Percentiles rank a stretch among this genome's conserved stretches.
Evolutionary conservation across 768 basidiomycete genomes (phyloP).

Genomic region (Suillus tomentosus): DNA sequence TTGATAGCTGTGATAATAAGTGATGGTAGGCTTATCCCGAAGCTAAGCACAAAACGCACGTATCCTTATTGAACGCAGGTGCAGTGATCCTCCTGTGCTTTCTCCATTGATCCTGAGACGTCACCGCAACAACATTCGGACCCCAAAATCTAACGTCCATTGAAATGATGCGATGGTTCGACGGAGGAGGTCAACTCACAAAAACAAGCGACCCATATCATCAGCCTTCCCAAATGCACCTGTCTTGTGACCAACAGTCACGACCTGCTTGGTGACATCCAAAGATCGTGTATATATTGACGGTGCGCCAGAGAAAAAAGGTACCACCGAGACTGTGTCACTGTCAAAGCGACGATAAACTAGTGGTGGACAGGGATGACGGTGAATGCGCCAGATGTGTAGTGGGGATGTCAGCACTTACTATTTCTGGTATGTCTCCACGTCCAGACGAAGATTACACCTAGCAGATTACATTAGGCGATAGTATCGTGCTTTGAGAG

Average conservation of each 20-base stretch:
- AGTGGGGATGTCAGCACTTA: neutral
- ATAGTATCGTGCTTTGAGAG: neutral
- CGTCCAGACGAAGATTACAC: conserved; percentile 23
- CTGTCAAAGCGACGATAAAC: conserved; percentile 22
- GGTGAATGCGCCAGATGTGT: neutral
- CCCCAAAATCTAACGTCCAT: conserved; percentile 20
- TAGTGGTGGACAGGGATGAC: conserved; percentile 1
- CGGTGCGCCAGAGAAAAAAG: conserved; percentile 22
- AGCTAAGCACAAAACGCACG: conserved; percentile 16
- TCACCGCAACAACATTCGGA: conserved; percentile 17
- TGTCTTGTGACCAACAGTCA: conserved; percentile 20
- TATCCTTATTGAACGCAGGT: conserved; percentile 28
- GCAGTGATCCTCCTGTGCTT: conserved; percentile 23
- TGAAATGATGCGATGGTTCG: neutral
- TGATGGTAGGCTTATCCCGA: neutral
- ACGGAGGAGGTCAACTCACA: conserved; percentile 18
- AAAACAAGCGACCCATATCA: conserved; percentile 14
- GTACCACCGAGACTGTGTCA: conserved; percentile 26
- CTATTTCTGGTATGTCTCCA: conserved; percentile 26
- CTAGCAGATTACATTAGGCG: conserved; percentile 9
- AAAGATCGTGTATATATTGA: conserved; percentile 25
- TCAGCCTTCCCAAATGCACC: conserved; percentile 25
- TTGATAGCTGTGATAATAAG: conserved; percentile 18
- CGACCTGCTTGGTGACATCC: conserved; percentile 24
- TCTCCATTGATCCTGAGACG: conserved; percentile 21